Evolutionary conservation across 257 asterid genomes (phyloP), one percentile per base, ranked within the genome.

Genomic region (Capsicum pubescens): DNA sequence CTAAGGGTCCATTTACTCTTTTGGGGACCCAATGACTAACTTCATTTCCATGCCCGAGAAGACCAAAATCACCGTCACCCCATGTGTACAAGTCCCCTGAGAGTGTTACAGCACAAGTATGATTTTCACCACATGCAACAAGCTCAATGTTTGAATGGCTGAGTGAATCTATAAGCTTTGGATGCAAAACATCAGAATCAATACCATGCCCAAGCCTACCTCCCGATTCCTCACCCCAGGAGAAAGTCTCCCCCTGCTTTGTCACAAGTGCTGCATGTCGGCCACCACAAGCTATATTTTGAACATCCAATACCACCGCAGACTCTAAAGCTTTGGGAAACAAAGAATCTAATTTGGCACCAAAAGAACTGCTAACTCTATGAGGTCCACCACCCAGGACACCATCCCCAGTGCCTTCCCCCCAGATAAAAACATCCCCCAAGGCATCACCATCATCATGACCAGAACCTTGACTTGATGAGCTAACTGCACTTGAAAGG

Each of bases 191-290:
- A 90, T 93, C 97, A 46, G 96, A 90, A 86, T 95, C 98, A 63
- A 95, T 95, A 86, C 98, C 98, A 87, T 95, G 98, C 84, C 98
- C 98, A 79, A 95, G 97, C 89, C 98, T 95, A 83, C 98, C 98
- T 80, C 94, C 93, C 48, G 89, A 92, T 88, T 95, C 98, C 84
- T 95, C 97, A 78, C 98, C 98, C 98, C 98, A 95, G 32, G 98
- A 93, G 83, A 92, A 95, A 79, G 92, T 90, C 88, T 93, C 98
- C 44, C 98, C 98, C 86, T 95, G 98, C 86, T 95, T 95, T 57
- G 96, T 92, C 82, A 95, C 98, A 80, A 95, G 76, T 82, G 95
- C 89, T 80, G 97, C 97, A 88, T 95, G 98, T 13, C 88, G 90
- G 66, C 95, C 96, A 11, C 98, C 98, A 84, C 98, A 95, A 81